Evolutionary conservation across 768 basidiomycete genomes (phyloP).

Genomic region (Rhodosporidiobolus odoratus): DNA sequence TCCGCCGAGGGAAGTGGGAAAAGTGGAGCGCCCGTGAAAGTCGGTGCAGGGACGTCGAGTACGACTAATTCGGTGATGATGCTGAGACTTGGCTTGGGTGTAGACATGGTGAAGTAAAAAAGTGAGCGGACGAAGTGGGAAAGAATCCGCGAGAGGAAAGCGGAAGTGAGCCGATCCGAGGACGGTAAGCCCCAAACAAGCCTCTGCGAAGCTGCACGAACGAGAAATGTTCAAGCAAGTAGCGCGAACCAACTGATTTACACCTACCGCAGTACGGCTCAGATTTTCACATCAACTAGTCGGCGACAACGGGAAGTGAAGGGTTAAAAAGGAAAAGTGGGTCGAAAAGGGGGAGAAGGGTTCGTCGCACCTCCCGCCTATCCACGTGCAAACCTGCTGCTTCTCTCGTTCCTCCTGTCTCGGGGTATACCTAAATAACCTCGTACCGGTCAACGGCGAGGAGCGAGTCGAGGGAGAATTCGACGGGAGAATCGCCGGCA

Average conservation of each 20-base stretch:
- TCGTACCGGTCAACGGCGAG: constrained; percentile 55
- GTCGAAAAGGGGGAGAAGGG: neutral
- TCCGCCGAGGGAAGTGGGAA: neutral
- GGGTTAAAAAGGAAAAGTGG: neutral
- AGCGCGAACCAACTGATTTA: too few relatives aligned
- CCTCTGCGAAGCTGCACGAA: too few relatives aligned
- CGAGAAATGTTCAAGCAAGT: too few relatives aligned
- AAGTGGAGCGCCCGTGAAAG: neutral
- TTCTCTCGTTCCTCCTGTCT: neutral
- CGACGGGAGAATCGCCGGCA: constrained; percentile 53
- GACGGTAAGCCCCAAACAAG: too few relatives aligned
- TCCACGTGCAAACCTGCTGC: too few relatives aligned
- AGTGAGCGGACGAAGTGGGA: neutral
- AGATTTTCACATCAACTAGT: too few relatives aligned
- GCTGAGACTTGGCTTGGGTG: neutral
- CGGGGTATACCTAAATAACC: constrained; percentile 43
- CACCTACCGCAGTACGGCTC: too few relatives aligned
- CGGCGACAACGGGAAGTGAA: too few relatives aligned
- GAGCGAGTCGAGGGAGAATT: constrained; percentile 56
- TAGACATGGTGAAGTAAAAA: neutral
- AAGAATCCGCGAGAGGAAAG: neutral
- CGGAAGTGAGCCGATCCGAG: neutral
- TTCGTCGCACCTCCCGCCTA: constrained; percentile 1
- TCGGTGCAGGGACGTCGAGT: neutral
- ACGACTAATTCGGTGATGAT: neutral